Evolutionary conservation across 805 yeast species (phyloP), one percentile per base, ranked within the genome.

Genomic region (Starmerella riodocensis): DNA sequence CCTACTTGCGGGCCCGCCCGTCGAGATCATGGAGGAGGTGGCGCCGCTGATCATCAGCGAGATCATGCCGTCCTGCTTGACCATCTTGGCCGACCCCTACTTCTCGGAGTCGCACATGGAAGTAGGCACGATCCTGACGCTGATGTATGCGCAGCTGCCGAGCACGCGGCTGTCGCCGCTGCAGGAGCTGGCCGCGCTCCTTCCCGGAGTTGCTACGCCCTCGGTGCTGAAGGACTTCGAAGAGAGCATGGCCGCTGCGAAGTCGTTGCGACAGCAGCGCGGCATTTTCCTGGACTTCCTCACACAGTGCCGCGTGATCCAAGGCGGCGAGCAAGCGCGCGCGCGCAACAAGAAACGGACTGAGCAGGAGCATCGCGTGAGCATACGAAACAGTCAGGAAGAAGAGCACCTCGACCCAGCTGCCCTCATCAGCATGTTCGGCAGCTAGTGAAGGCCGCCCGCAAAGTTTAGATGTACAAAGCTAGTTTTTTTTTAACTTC

Each of bases 71-170:
- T 66, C 91, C 0, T 66, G 88, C 39, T 53, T 83, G 14, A 66
- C 68, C 26, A 74, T 88, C 4, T 62, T 88, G 36, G 64, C 71
- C 35, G 91, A 82, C 52, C 78, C 74, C 40, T 76, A 81, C 45
- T 83, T 81, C 57, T 73, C 71, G 32, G 98, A 88, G 52, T 80
- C 91, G 0, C 93, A 86, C 48, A 72, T 78, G 14, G 98, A 88
- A 56, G 94, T 93, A 1, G 86, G 93, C n/a, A 77, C 81, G 42
- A 81, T 93, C 1, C 69, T 88, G 42, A 79, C 94, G 0, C 73
- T 79, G 2, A 62, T 88, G 34, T 86, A 84, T 56, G 71, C 83
- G 52, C 74, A 79, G 7, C 65, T 83, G 50, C 67, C 46, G 18
- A 32, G 88, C 38, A 66, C 75, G 28, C 76, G 78, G 14, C 49